These are phyloP conservation scores for Discostella stelligeroides DNA, from an alignment of 108 stramenopile species.

Conservation along the genomic window DNA sequence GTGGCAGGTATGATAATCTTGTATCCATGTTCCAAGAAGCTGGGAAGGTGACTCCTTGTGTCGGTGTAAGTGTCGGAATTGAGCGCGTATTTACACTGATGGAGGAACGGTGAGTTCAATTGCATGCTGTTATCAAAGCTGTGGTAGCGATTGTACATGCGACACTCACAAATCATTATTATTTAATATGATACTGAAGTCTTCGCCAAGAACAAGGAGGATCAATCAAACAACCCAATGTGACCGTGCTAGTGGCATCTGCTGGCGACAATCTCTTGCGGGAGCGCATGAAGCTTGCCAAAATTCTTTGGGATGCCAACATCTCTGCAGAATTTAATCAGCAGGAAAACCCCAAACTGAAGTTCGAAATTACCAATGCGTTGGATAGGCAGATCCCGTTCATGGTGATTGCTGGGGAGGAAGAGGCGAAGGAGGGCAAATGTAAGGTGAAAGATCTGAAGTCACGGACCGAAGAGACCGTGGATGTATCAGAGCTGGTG, in stretches of 20 bases:
- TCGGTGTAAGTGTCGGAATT: conserved; percentile 91
- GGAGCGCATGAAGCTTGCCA: conserved; percentile 80
- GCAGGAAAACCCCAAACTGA: conserved; percentile 85
- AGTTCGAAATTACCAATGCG: conserved; percentile 78
- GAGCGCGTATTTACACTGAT: conserved; percentile 94
- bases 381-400: conserved; percentile 83
- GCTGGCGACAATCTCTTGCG: conserved; percentile 70
- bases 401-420: conserved; percentile 88
- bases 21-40: conserved; percentile 92
- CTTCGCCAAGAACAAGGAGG: conserved; percentile 60
- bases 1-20: conserved; percentile 91
- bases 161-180: too few relatives aligned
- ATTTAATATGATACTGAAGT: too few relatives aligned
- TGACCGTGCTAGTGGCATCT: conserved; percentile 80
- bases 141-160: too few relatives aligned
- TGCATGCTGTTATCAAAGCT: background rate
- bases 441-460: conserved; percentile 87
- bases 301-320: conserved; percentile 80
- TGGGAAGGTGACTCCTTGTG: conserved; percentile 86
- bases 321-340: conserved; percentile 87
- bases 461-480: conserved; percentile 69
- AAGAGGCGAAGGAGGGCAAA: conserved; percentile 77
- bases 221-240: conserved; percentile 62
- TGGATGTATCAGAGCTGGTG: conserved; percentile 49
- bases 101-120: conserved; percentile 70